Evolutionary conservation across 2,329 filamentous ascomycete genomes (phyloP).

Genomic region (Coniochaeta sp.): DNA sequence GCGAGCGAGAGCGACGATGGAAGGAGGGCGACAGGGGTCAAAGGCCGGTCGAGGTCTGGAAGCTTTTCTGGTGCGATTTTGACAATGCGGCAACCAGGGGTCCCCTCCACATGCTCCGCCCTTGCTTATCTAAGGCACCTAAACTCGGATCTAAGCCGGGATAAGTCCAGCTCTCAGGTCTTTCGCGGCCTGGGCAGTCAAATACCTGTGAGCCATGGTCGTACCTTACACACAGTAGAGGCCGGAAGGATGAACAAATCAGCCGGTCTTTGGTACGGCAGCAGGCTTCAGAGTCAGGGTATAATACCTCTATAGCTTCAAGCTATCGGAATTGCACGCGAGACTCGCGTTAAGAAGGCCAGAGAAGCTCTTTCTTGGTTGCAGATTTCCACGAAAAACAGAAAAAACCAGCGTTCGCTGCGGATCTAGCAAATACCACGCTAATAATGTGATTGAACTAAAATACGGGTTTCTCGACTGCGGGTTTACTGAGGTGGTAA

Average conservation of each 20-base stretch:
- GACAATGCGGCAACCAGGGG: not conserved
- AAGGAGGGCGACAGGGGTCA: constrained; percentile 10
- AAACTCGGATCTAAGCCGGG: not conserved
- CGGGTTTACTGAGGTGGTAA: not conserved
- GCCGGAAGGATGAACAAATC: not conserved
- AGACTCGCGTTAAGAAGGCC: not conserved
- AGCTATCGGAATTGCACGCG: not conserved
- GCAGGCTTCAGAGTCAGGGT: not conserved
- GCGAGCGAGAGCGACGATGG: not conserved
- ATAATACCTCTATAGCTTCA: not conserved
- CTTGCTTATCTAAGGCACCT: not conserved
- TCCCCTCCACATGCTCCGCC: not conserved
- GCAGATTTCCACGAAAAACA: not conserved
- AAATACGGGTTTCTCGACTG: not conserved
- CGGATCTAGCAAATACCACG: not conserved
- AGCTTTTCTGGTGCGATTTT: constrained; percentile 3
- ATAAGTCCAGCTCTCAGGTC: not conserved
- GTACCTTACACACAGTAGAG: too few relatives aligned
- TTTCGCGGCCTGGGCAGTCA: too few relatives aligned
- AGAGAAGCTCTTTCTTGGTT: not conserved
- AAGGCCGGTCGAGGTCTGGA: constrained; percentile 14
- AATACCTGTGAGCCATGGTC: too few relatives aligned
- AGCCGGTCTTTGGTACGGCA: not conserved
- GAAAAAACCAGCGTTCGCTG: too few relatives aligned
- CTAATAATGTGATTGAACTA: not conserved